Percentiles rank a stretch among this genome's conserved stretches.
Conservation (phyloP, 352 stramenopile species). For the Salisapilia sapeloensis region DNA sequence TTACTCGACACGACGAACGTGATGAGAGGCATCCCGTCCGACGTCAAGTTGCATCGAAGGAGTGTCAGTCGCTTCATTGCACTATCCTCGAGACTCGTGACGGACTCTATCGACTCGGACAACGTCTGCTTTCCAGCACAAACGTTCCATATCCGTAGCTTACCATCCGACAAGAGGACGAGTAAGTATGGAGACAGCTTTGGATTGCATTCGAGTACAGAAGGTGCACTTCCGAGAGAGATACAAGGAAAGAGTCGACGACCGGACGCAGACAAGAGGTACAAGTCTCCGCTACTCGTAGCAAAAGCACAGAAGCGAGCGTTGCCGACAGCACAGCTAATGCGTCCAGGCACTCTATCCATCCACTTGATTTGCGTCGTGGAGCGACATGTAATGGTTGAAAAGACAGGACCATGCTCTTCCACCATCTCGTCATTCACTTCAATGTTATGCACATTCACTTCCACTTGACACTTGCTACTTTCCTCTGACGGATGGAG, state of each 20-base stretch:
- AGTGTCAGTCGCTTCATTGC: constrained; percentile 32
- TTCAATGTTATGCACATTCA: constrained; percentile 40
- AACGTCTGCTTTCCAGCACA: constrained; percentile 20
- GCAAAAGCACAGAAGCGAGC: constrained; percentile 36
- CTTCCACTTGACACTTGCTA: constrained; percentile 13
- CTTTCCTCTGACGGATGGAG: constrained; percentile 2
- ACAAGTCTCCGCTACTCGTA: constrained; percentile 45
- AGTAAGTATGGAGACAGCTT: constrained; percentile 45
- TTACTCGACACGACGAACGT: constrained; percentile 57
- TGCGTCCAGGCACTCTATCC: constrained; percentile 50
- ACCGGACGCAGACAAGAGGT: constrained; percentile 38
- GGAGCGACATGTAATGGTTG: constrained; percentile 46
- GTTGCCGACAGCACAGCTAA: constrained; percentile 42
- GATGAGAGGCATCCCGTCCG: constrained; percentile 54
- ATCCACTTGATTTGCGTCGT: constrained; percentile 50
- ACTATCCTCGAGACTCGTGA: constrained; percentile 13
- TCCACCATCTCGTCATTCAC: constrained; percentile 1
- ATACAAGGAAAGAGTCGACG: constrained; percentile 69
- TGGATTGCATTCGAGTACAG: constrained; percentile 55
- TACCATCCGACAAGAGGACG: constrained; percentile 46
- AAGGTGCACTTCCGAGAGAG: constrained; percentile 33
- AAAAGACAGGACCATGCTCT: constrained; percentile 52
- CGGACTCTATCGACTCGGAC: constrained; percentile 41
- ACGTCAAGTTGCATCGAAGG: constrained; percentile 50
- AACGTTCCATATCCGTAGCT: constrained; percentile 71